Percentiles rank a stretch among this genome's conserved stretches.
Conservation (phyloP, 2,329 filamentous ascomycete species). For the Colletotrichum costaricense region DNA sequence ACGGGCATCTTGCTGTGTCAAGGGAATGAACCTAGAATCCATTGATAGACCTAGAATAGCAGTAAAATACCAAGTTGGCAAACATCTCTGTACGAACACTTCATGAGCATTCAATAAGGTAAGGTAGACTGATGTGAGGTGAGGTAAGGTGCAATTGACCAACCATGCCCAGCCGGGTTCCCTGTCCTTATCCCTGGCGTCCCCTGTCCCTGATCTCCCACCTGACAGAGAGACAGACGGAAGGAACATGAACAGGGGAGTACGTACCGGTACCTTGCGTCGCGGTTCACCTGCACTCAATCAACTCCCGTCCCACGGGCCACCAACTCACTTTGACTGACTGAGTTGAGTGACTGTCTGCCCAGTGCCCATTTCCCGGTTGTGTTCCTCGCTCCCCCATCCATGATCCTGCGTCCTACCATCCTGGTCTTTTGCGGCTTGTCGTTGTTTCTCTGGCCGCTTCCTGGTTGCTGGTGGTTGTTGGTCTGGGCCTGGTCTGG, state of each 20-base stretch:
- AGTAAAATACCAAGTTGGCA: neutral
- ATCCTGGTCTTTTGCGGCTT: neutral
- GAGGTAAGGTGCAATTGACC: neutral
- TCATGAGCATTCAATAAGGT: too few species aligned
- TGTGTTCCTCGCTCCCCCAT: slow-evolving; percentile 8
- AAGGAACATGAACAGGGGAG: neutral
- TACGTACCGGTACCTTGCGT: slow-evolving; percentile 4
- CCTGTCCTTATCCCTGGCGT: neutral
- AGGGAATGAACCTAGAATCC: neutral
- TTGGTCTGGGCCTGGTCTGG: neutral
- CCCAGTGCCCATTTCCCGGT: slow-evolving; percentile 28
- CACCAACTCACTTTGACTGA: slow-evolving; percentile 3
- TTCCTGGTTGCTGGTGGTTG: neutral
- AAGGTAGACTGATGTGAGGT: too few species aligned
- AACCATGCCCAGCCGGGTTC: neutral
- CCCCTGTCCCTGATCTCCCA: slow-evolving; percentile 22
- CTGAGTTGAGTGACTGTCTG: neutral
- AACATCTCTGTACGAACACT: neutral
- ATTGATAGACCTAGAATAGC: neutral
- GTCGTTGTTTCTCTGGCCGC: neutral
- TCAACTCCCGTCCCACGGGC: slow-evolving; percentile 14
- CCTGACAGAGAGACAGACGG: slow-evolving; percentile 24
- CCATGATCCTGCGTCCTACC: neutral
- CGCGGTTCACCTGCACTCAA: neutral
- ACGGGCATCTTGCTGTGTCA: too few species aligned